A percentile compares a stretch with the other conserved stretches of the same genome.
Evolutionary conservation across 2,329 filamentous ascomycete genomes (phyloP).

Genomic region (Podosphaera xanthii): DNA sequence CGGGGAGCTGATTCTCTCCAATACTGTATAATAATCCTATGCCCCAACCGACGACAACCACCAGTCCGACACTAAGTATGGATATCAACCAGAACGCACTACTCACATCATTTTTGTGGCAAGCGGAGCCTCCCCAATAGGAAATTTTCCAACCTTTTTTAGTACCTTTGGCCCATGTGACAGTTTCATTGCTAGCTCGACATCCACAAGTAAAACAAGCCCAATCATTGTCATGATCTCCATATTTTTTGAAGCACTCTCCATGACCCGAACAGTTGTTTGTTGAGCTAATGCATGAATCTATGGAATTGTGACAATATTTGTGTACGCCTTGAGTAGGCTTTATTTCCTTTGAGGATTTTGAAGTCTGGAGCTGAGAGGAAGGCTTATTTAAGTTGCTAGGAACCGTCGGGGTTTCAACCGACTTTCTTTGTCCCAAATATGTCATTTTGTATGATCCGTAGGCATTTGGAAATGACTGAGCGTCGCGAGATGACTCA

Average conservation of each 20-base stretch:
- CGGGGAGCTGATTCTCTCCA: conserved; percentile 69
- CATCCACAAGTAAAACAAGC: conserved; percentile 67
- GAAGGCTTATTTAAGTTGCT: no score
- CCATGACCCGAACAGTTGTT: conserved; percentile 69
- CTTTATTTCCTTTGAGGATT: conserved; percentile 3
- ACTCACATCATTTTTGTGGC: conserved; percentile 81
- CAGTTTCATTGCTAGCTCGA: conserved; percentile 25
- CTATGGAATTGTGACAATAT: conserved; percentile 49
- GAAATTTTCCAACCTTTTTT: conserved; percentile 29
- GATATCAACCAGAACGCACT: conserved; percentile 72
- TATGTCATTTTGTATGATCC: conserved; percentile 10
- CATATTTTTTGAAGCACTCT: conserved; percentile 45
- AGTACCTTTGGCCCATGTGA: conserved; percentile 16
- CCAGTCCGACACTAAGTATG: conserved; percentile 46
- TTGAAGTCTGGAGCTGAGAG: conserved; percentile 4
- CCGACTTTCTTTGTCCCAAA: no score
- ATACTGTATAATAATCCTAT: conserved; percentile 65
- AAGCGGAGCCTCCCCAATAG: conserved; percentile 66
- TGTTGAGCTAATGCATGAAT: conserved; percentile 46
- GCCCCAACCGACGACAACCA: conserved; percentile 43
- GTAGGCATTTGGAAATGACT: conserved; percentile 9
- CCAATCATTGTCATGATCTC: conserved; percentile 18
- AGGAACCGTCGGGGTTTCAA: no score
- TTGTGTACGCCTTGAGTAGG: conserved; percentile 24
- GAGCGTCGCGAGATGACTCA: conserved; percentile 7